These are phyloP conservation scores for Fusarium tanahbumbuense DNA, from an alignment of 2,329 filamentous ascomycete species.

Conservation along the genomic window DNA sequence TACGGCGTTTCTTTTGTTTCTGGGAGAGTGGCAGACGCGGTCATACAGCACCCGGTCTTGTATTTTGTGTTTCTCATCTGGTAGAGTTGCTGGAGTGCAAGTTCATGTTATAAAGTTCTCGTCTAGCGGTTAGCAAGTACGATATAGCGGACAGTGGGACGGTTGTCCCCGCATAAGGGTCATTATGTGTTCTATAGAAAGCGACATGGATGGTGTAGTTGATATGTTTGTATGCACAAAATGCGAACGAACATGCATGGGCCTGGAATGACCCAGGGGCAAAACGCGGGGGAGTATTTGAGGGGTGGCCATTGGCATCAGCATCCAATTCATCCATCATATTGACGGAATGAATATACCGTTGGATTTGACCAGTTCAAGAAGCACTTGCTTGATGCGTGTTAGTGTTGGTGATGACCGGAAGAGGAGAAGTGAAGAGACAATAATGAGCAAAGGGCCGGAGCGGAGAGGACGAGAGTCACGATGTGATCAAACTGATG, in stretches of 20 bases:
- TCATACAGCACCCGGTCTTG: constrained; percentile 22
- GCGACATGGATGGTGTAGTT: constrained; percentile 21
- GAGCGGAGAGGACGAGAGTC: constrained; percentile 31
- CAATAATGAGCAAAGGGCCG: constrained; percentile 29
- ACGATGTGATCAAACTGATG: constrained; percentile 19
- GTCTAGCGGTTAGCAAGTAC: constrained; percentile 9
- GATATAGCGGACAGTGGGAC: constrained; percentile 3
- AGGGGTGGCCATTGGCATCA: constrained; percentile 15
- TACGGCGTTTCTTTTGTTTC: constrained; percentile 40
- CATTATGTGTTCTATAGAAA: constrained; percentile 28
- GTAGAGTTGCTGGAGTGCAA: neutral
- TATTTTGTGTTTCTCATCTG: constrained; percentile 24
- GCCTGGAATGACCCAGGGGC: constrained; percentile 7
- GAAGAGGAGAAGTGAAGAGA: constrained; percentile 22
- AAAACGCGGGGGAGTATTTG: constrained; percentile 36
- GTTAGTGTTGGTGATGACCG: constrained; percentile 24
- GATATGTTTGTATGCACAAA: constrained; percentile 3
- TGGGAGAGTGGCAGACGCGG: constrained; percentile 25
- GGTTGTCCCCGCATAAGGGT: constrained; percentile 9
- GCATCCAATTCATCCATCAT: neutral
- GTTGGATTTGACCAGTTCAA: constrained; percentile 36
- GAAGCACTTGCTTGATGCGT: constrained; percentile 20
- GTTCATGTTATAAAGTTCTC: constrained; percentile 8
- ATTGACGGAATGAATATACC: constrained; percentile 18
- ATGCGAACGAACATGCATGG: constrained; percentile 6